These are phyloP conservation scores for Liquidambar formosana DNA, from an alignment of 164 flowering plant genomes.

Conservation along the genomic window DNA sequence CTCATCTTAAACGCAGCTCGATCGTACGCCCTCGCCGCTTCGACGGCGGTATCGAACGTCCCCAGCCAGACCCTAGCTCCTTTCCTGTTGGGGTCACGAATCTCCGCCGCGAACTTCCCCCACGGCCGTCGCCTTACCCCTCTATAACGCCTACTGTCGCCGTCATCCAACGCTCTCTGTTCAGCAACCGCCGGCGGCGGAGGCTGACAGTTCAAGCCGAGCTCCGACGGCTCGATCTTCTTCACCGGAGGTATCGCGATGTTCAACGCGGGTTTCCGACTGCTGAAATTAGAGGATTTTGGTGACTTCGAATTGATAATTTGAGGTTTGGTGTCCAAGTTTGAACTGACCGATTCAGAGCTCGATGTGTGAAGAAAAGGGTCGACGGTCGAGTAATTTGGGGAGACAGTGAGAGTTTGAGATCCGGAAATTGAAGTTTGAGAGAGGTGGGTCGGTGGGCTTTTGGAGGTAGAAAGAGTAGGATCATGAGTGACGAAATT, in stretches of 20 bases:
- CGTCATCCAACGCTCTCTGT: neutral
- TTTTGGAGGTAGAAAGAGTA: too few relatives aligned
- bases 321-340: neutral
- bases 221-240: neutral
- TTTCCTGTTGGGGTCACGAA: neutral
- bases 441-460: too few relatives aligned
- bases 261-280: neutral
- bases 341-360: neutral
- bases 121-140: neutral
- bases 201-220: neutral
- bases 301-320: neutral
- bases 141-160: neutral
- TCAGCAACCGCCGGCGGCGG: neutral
- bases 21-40: conserved; percentile 8
- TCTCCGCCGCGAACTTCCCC: neutral
- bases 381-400: neutral
- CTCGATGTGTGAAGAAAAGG: neutral
- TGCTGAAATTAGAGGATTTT: neutral
- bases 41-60: neutral
- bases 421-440: too few relatives aligned
- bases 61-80: conserved; percentile 2
- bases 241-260: neutral
- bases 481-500: too few relatives aligned
- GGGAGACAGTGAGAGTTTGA: neutral
- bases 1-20: conserved; percentile 6